These are phyloP conservation scores for Jatropha multifida DNA, from an alignment of 441 rosid genomes.

Conservation along the genomic window DNA sequence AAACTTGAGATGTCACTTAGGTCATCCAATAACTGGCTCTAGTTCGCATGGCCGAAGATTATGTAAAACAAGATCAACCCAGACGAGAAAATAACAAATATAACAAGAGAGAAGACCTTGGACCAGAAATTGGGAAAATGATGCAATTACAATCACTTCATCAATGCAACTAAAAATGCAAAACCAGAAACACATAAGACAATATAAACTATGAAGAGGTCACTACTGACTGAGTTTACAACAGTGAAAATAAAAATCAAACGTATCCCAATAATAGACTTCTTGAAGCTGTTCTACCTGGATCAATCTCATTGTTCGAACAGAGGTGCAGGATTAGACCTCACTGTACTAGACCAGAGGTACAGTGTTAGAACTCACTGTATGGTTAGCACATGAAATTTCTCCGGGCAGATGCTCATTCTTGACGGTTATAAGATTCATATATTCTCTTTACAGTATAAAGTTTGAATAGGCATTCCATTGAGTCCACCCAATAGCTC, in stretches of 20 bases:
- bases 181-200: conserved; percentile 34
- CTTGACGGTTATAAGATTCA: neutral
- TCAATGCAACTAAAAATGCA: neutral
- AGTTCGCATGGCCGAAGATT: neutral
- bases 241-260: neutral
- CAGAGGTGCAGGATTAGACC: neutral
- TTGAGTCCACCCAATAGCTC: neutral
- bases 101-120: too few species aligned
- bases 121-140: neutral
- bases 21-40: neutral
- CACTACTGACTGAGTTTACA: neutral
- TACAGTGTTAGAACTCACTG: neutral
- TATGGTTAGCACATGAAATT: neutral
- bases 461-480: neutral
- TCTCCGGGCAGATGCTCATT: neutral
- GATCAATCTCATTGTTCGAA: neutral
- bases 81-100: too few species aligned
- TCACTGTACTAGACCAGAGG: too few species aligned
- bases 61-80: neutral
- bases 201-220: neutral
- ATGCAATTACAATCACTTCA: neutral
- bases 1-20: neutral
- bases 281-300: neutral
- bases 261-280: neutral
- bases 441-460: neutral